phyloP scores from a whole-genome alignment of 495 filamentous ascomycete species.

The Penicillium paradoxum region DNA sequence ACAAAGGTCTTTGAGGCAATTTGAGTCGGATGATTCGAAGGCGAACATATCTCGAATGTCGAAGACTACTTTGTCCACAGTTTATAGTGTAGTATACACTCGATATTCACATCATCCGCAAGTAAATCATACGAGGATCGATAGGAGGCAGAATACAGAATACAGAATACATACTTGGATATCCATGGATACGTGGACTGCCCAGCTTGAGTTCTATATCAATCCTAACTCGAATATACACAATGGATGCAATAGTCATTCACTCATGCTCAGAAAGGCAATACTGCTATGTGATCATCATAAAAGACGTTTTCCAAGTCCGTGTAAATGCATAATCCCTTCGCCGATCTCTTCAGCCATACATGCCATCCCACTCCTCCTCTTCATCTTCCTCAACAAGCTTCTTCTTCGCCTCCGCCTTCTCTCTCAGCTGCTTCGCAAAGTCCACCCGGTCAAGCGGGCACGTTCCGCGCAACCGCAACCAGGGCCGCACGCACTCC shows the following conservation, averaged over 20 bases:
- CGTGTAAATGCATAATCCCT: not conserved
- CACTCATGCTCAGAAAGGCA: not conserved
- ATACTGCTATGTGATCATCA: not conserved
- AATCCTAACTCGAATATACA: not conserved
- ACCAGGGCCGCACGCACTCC: conserved; percentile 92
- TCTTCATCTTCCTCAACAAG: conserved; percentile 58
- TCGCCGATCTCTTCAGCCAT: conserved; percentile 47
- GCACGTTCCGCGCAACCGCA: conserved; percentile 82
- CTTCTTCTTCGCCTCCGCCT: conserved; percentile 49
- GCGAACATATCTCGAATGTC: too few relatives aligned
- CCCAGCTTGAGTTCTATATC: too few relatives aligned
- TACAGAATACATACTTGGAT: too few relatives aligned
- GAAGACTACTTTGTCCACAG: too few relatives aligned
- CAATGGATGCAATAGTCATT: not conserved
- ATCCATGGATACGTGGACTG: too few relatives aligned
- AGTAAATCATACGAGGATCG: too few relatives aligned
- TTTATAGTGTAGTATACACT: too few relatives aligned
- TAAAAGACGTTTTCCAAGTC: not conserved
- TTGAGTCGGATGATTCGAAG: not conserved
- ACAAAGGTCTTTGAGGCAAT: not conserved
- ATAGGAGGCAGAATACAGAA: too few relatives aligned
- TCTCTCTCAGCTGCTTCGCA: conserved; percentile 64
- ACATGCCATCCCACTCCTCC: conserved; percentile 70
- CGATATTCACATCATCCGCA: too few relatives aligned
- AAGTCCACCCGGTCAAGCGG: conserved; percentile 80